phyloP scores from a whole-genome alignment of 2,329 filamentous ascomycete species.

The Talaromyces rugulosus region DNA sequence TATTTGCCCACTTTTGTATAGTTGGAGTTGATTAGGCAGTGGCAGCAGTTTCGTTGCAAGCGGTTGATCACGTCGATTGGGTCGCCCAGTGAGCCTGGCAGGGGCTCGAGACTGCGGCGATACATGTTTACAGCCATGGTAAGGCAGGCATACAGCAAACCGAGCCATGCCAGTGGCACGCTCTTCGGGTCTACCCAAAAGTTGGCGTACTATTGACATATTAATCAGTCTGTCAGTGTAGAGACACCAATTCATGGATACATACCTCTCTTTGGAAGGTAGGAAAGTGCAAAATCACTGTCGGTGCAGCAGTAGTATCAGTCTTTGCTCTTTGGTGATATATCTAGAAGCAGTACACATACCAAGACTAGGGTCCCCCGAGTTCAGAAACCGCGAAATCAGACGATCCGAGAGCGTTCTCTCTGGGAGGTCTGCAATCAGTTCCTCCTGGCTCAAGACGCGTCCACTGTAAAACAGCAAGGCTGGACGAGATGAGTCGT shows the following conservation, averaged over 20 bases:
- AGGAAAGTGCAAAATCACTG: constrained; percentile 27
- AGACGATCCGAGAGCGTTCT: constrained; percentile 29
- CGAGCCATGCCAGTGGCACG: constrained; percentile 28
- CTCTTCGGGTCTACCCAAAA: constrained; percentile 27
- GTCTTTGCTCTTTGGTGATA: constrained; percentile 21
- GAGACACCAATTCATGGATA: constrained; percentile 38
- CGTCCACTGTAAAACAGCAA: constrained; percentile 26
- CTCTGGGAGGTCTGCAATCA: constrained; percentile 28
- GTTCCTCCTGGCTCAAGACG: constrained; percentile 25
- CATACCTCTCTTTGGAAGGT: constrained; percentile 29
- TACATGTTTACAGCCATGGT: constrained; percentile 24
- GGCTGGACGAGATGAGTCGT: constrained; percentile 20
- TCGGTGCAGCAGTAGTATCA: not conserved
- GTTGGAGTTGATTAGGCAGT: constrained; percentile 30
- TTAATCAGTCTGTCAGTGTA: not conserved
- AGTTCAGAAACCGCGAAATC: constrained; percentile 30
- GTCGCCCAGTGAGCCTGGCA: constrained; percentile 17
- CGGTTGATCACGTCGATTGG: constrained; percentile 29
- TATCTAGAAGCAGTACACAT: constrained; percentile 5
- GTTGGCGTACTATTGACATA: constrained; percentile 21
- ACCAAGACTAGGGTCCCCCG: constrained; percentile 28
- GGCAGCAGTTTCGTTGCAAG: constrained; percentile 46
- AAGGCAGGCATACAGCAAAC: constrained; percentile 26
- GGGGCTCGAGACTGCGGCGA: constrained; percentile 20
- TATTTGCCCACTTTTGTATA: constrained; percentile 28